phyloP scores from a whole-genome alignment of 2,329 filamentous ascomycete species.

The Aspergillus sp. region DNA sequence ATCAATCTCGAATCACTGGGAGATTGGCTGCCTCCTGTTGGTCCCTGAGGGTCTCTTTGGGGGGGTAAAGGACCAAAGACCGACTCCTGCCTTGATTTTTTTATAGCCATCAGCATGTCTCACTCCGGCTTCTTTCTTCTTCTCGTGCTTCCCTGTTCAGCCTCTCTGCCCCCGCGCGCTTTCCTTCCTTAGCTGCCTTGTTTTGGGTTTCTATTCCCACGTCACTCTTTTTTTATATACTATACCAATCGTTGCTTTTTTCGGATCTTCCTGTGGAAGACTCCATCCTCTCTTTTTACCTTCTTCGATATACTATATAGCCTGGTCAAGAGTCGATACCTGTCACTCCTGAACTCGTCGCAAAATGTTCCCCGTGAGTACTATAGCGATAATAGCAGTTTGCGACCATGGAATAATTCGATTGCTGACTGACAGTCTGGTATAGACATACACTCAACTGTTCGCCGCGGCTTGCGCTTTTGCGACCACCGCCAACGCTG shows the following conservation, averaged over 20 bases:
- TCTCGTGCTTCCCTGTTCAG: slow-evolving; percentile 12
- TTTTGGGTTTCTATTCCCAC: slow-evolving; percentile 24
- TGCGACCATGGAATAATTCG: too few relatives aligned
- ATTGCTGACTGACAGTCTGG: not conserved
- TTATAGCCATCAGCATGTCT: not conserved
- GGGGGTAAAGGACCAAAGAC: too few relatives aligned
- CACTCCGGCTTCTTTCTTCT: not conserved
- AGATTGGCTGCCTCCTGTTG: not conserved
- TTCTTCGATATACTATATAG: not conserved
- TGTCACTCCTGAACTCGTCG: not conserved
- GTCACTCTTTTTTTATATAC: slow-evolving; percentile 15
- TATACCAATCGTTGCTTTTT: not conserved
- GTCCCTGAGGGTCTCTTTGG: not conserved
- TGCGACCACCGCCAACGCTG: slow-evolving; percentile 52
- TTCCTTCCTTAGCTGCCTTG: slow-evolving; percentile 19
- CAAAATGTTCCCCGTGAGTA: slow-evolving; percentile 29
- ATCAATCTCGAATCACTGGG: not conserved
- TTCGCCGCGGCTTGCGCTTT: slow-evolving; percentile 46
- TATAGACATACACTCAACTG: slow-evolving; percentile 36
- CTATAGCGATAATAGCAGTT: not conserved
- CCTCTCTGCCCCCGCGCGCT: slow-evolving; percentile 3
- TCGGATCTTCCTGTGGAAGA: slow-evolving; percentile 23
- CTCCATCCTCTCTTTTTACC: slow-evolving; percentile 18
- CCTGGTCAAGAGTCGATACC: not conserved
- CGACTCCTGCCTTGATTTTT: not conserved